phyloP scores from a whole-genome alignment of 495 filamentous ascomycete genomes.

The Aspergillus egyptiacus region DNA sequence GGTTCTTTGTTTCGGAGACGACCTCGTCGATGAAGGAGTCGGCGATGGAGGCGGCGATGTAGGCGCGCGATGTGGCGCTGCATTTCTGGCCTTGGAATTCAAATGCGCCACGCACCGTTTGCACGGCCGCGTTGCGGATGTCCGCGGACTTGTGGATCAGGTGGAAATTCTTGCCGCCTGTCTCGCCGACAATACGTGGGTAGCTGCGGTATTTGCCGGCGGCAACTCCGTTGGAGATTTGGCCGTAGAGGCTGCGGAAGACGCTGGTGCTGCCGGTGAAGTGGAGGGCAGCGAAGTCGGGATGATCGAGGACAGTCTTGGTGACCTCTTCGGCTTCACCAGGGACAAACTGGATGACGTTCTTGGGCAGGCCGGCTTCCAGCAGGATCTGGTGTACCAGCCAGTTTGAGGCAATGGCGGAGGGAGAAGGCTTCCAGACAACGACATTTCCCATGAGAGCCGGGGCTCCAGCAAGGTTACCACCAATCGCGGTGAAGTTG shows the following conservation, averaged over 20 bases:
- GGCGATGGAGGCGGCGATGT: constrained; percentile 66
- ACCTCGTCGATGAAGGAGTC: constrained; percentile 58
- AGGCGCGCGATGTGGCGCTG: constrained; percentile 71
- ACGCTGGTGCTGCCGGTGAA: constrained; percentile 79
- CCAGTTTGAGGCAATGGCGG: constrained; percentile 69
- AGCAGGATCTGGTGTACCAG: constrained; percentile 76
- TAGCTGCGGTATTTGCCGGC: constrained; percentile 69
- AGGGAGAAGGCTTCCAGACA: constrained; percentile 80
- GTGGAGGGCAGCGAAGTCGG: constrained; percentile 69
- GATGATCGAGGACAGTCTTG: constrained; percentile 60
- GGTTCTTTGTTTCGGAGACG: constrained; percentile 56
- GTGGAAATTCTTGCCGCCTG: constrained; percentile 88
- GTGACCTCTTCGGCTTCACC: constrained; percentile 76
- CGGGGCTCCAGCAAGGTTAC: constrained; percentile 68
- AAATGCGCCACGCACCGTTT: constrained; percentile 77
- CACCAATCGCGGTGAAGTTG: constrained; percentile 85
- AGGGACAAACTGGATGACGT: constrained; percentile 81
- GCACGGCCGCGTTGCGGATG: constrained; percentile 65
- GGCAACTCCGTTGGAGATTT: constrained; percentile 65
- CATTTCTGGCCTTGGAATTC: constrained; percentile 89
- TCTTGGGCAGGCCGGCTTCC: constrained; percentile 70
- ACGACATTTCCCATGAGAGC: constrained; percentile 83
- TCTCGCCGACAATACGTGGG: constrained; percentile 80
- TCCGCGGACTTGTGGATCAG: constrained; percentile 69
- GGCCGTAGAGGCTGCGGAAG: constrained; percentile 73